A percentile compares a stretch with the other conserved stretches of the same genome.
These are phyloP conservation scores for Talaromyces sp. DNA, from an alignment of 2,329 filamentous ascomycete genomes.

Conservation along the genomic window DNA sequence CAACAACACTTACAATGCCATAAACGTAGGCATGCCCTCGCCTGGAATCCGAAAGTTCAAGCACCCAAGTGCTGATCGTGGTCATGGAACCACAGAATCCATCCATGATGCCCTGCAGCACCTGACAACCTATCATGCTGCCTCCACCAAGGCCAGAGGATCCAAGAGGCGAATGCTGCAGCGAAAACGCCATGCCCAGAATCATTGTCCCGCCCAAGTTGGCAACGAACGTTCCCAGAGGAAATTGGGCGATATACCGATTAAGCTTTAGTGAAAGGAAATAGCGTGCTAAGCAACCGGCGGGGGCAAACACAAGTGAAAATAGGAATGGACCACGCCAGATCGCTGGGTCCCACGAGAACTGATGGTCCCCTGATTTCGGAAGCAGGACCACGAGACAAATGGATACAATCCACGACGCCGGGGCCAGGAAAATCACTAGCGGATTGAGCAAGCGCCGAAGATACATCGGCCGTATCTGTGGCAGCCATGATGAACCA, in stretches of 20 bases:
- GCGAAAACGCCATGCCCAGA: conserved; percentile 71
- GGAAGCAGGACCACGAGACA: conserved; percentile 68
- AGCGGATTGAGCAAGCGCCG: conserved; percentile 60
- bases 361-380: conserved; percentile 31
- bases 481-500: conserved; percentile 53
- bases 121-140: conserved; percentile 52
- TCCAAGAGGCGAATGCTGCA: conserved; percentile 57
- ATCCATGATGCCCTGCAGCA: conserved; percentile 60
- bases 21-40: conserved; percentile 57
- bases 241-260: conserved; percentile 59
- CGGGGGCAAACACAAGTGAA: conserved; percentile 72
- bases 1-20: conserved; percentile 41
- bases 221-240: conserved; percentile 75
- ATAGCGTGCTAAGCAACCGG: conserved; percentile 71
- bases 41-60: conserved; percentile 49
- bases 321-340: conserved; percentile 76
- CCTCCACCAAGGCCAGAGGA: conserved; percentile 17
- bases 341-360: conserved; percentile 34
- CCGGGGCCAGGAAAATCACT: conserved; percentile 60
- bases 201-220: conserved; percentile 73
- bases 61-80: conserved; percentile 62
- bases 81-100: conserved; percentile 63
- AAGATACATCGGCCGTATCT: conserved; percentile 51
- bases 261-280: conserved; percentile 70
- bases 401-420: conserved; percentile 71